Evolutionary conservation across 2,329 filamentous ascomycete genomes (phyloP).

Genomic region (Calonectria henricotiae): DNA sequence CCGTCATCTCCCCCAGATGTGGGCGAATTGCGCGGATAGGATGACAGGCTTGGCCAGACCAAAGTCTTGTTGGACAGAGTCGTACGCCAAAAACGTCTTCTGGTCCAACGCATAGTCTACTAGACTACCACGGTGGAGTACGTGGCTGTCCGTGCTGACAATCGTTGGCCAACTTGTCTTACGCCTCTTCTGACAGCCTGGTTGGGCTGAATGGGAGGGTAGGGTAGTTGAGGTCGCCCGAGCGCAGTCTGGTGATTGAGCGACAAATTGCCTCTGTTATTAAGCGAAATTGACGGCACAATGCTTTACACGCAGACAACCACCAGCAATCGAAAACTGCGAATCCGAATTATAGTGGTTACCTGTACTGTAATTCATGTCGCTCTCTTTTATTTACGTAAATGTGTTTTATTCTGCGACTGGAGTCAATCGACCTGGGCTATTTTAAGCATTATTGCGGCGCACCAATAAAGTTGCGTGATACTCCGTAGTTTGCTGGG

Average conservation of each 20-base stretch:
- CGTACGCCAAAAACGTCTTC: constrained; percentile 4
- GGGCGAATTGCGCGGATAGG: not conserved
- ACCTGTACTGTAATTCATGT: not conserved
- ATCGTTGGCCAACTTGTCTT: constrained; percentile 5
- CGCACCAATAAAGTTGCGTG: not conserved
- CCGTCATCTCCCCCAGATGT: not conserved
- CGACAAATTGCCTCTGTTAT: constrained; percentile 7
- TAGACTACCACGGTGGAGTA: not conserved
- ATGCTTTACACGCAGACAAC: not conserved
- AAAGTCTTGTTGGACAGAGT: constrained; percentile 16
- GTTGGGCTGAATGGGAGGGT: not conserved
- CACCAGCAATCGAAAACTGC: not conserved
- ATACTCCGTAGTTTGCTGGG: not conserved
- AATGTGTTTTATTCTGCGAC: not conserved
- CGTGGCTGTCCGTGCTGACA: constrained; percentile 20
- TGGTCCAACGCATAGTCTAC: not conserved
- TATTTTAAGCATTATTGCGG: not conserved
- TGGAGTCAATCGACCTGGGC: not conserved
- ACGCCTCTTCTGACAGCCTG: constrained; percentile 16
- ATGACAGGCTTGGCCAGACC: not conserved
- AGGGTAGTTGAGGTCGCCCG: not conserved
- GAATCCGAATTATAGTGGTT: not conserved
- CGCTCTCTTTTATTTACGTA: not conserved
- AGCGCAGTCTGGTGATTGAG: constrained; percentile 1
- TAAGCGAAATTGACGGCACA: constrained; percentile 15